Percentiles rank a stretch among this genome's conserved stretches.
Conservation (phyloP, 1,139 yeast genomes). For the Saccharomycopsis hybrid region DNA sequence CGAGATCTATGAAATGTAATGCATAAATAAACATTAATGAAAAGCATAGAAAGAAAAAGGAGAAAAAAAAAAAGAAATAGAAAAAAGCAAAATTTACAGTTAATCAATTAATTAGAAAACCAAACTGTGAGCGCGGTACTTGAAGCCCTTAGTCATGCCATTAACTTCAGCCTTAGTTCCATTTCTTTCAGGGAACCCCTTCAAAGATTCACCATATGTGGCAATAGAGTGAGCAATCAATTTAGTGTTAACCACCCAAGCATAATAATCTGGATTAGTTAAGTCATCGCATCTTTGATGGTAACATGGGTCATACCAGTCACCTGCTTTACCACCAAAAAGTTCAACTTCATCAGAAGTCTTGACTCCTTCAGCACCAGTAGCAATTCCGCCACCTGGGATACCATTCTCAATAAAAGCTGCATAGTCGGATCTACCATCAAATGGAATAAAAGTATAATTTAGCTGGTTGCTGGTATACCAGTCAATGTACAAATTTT, state of each 20-base stretch:
- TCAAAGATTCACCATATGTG: conserved; percentile 65
- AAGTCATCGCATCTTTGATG: conserved; percentile 83
- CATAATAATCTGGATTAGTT: conserved; percentile 70
- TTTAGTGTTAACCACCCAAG: conserved; percentile 77
- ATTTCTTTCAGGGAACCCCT: conserved; percentile 41
- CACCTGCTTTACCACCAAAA: conserved; percentile 65
- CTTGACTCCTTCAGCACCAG: conserved; percentile 87
- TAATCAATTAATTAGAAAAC: too few species aligned
- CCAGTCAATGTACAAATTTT: conserved; percentile 66
- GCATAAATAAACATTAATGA: too few species aligned
- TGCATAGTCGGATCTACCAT: conserved; percentile 93
- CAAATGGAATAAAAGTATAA: conserved; percentile 80
- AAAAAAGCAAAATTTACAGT: too few species aligned
- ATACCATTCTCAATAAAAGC: conserved; percentile 84
- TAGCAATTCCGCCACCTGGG: conserved; percentile 93
- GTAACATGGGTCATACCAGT: conserved; percentile 78
- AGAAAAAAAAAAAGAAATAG: too few species aligned
- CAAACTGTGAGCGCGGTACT: conserved; percentile 30
- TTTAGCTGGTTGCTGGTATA: conserved; percentile 61
- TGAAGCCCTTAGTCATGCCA: conserved; percentile 21
- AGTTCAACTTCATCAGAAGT: conserved; percentile 46
- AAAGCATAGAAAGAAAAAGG: too few species aligned
- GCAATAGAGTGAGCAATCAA: conserved; percentile 92
- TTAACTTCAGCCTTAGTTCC: conserved; percentile 18
- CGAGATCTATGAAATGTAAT: too few species aligned